Evolutionary conservation across 2,329 filamentous ascomycete species (phyloP), one percentile per base, ranked within the genome.

Genomic region (Ceratocystis colombiana): DNA sequence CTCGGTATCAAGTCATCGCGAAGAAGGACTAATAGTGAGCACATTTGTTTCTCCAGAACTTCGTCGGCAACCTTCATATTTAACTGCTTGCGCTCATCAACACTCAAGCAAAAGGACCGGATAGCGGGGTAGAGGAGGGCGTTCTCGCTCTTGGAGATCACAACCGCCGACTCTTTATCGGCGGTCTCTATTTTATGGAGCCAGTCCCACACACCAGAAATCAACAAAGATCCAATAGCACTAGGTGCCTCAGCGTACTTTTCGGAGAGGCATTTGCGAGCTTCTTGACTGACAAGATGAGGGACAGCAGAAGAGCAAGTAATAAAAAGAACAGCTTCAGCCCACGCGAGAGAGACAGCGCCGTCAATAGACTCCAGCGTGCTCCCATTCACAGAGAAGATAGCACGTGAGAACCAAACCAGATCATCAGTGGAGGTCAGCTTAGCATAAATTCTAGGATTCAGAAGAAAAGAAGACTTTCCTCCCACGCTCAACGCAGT

Each of bases 381-480:
- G 20, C 79, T 78, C 17, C 79, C 73, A 17, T 85, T 81, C 17
- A 88, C 76, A 30, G 85, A 82, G 17, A 82, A 77, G 62, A 97
- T 78, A 37, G 90, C 87, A 69, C 85, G 83, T 53, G 86, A 78
- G 64, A 89, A 82, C 89, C 94, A 96, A 65, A 78, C 79, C 22
- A 91, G 78, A 71, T 99, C 94, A 64, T 92, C 88, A 66, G 88
- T 85, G 0, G 80, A 77, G 1, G 82, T 80, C 28, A 96, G 72
- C 73, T 96, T 96, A 46, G 87, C 86, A 75, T 94, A 97, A 4
- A 96, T 84, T 68, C 89, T 88, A 44, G 88, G 82, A 71, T 89
- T 96, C 5, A 97, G 80, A 22, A 97, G 78, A 74, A 96, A 94
- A 0, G 93, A 96, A 15, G 89, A 86, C 73, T 96, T 96, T 0